Conservation (phyloP, 2,329 filamentous ascomycete genomes). For the Paracamarosporium sp. region DNA sequence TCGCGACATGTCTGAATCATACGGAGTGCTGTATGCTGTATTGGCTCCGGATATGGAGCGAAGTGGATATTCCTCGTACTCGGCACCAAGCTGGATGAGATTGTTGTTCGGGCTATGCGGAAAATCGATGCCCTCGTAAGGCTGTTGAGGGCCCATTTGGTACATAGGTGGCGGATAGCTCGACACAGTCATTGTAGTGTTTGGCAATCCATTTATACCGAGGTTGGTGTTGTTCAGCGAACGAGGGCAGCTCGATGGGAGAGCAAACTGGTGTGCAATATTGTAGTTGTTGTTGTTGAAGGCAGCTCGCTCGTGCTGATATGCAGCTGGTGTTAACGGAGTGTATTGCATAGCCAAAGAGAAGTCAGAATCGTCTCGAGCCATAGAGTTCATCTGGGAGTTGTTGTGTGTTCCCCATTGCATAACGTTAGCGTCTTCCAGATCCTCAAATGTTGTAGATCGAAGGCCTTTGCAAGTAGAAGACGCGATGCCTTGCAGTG, state of each 20-base stretch:
- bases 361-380: constrained; percentile 20
- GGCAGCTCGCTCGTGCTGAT: constrained; percentile 26
- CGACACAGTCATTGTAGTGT: constrained; percentile 16
- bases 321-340: constrained; percentile 11
- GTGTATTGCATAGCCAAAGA: constrained; percentile 17
- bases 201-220: constrained; percentile 21
- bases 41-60: constrained; percentile 26
- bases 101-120: constrained; percentile 16
- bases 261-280: constrained; percentile 24
- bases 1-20: constrained; percentile 26
- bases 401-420: constrained; percentile 29
- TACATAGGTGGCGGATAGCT: constrained; percentile 42
- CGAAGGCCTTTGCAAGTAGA: constrained; percentile 5
- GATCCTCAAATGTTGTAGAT: constrained; percentile 14
- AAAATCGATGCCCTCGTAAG: constrained; percentile 26
- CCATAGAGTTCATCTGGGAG: constrained; percentile 16
- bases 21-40: constrained; percentile 25
- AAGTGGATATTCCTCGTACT: constrained; percentile 27
- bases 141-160: constrained; percentile 34
- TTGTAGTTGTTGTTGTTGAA: constrained; percentile 31
- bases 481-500: constrained; percentile 16
- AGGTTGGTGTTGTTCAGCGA: constrained; percentile 20
- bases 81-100: constrained; percentile 30
- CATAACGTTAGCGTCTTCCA: constrained; percentile 22
- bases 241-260: constrained; percentile 28